Percentiles rank a stretch among this genome's conserved stretches.
phyloP scores from a whole-genome alignment of 139 green algal species.

The Chlamydomonas sp. region DNA sequence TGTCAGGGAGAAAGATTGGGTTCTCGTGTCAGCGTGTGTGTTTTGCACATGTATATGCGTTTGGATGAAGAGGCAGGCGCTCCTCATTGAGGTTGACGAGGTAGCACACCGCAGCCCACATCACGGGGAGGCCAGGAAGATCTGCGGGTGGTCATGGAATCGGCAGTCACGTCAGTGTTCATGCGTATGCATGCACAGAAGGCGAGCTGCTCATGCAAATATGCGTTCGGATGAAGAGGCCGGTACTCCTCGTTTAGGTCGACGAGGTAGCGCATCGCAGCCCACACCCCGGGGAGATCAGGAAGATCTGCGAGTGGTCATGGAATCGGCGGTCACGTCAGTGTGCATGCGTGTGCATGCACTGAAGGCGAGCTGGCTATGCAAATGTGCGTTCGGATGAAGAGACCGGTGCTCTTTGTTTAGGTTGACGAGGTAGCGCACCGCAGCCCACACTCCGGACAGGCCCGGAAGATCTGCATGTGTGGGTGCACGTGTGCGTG shows the following conservation, averaged over 20 bases:
- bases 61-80: conserved; percentile 8
- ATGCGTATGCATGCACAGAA: not conserved
- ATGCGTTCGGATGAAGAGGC: conserved; percentile 4
- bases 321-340: too few species aligned
- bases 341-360: not conserved
- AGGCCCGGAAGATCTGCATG: conserved; percentile 58
- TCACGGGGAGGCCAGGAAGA: too few species aligned
- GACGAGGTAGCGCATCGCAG: conserved; percentile 66
- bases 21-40: too few species aligned
- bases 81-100: conserved; percentile 19
- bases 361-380: too few species aligned
- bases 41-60: not conserved
- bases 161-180: too few species aligned
- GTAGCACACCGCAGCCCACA: too few species aligned
- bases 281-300: conserved; percentile 77
- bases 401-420: conserved; percentile 14
- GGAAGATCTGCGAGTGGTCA: conserved; percentile 46
- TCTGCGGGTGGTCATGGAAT: too few species aligned
- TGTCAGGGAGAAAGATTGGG: too few species aligned
- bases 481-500: not conserved
- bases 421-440: conserved; percentile 57
- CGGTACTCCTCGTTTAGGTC: conserved; percentile 20
- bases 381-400: conserved; percentile 14
- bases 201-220: not conserved
- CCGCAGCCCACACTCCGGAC: conserved; percentile 77